These are phyloP conservation scores for Echinochloa phyllopogon DNA, from an alignment of 176 grass and related monocot genomes.

Conservation along the genomic window DNA sequence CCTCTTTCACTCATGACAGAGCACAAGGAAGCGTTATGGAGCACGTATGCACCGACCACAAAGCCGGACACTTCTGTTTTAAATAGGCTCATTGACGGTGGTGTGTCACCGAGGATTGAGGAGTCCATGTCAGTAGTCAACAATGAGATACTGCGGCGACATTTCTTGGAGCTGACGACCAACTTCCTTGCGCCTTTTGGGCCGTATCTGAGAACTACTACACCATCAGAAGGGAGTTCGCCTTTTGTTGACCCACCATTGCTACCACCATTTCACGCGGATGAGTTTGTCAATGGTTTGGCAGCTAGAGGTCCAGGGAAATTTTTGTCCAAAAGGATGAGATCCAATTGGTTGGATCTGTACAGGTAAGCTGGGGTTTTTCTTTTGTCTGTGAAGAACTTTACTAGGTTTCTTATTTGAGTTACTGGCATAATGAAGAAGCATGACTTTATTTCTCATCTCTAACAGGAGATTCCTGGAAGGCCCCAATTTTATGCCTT, in stretches of 20 bases:
- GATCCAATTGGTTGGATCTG: slow-evolving; percentile 90
- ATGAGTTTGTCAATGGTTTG: slow-evolving; percentile 84
- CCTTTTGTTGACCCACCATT: slow-evolving; percentile 85
- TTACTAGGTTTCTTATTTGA: slow-evolving; percentile 13
- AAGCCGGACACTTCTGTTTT: slow-evolving; percentile 91
- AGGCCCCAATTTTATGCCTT: slow-evolving; percentile 96
- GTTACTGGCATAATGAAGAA: slow-evolving; percentile 29
- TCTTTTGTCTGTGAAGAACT: slow-evolving; percentile 32
- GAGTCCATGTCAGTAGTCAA: slow-evolving; percentile 97
- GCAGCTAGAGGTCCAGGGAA: slow-evolving; percentile 92
- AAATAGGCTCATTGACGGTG: slow-evolving; percentile 86
- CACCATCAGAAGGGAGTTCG: slow-evolving; percentile 69
- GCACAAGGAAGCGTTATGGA: slow-evolving; percentile 94
- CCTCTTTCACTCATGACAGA: slow-evolving; percentile 97
- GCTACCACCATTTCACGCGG: slow-evolving; percentile 70
- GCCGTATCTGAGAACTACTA: slow-evolving; percentile 83
- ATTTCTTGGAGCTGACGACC: slow-evolving; percentile 93
- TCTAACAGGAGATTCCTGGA: slow-evolving; percentile 74
- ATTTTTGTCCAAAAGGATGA: slow-evolving; percentile 98
- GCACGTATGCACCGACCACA: slow-evolving; percentile 64
- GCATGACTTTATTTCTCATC: slow-evolving; percentile 5
- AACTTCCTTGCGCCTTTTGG: slow-evolving; percentile 99
- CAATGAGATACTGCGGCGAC: slow-evolving; percentile 94
- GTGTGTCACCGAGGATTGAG: slow-evolving; percentile 76
- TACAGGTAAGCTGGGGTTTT: slow-evolving; percentile 65